Base-by-base conservation (phyloP, 345 rosid genomes). In the Turnera subulata region DNA sequence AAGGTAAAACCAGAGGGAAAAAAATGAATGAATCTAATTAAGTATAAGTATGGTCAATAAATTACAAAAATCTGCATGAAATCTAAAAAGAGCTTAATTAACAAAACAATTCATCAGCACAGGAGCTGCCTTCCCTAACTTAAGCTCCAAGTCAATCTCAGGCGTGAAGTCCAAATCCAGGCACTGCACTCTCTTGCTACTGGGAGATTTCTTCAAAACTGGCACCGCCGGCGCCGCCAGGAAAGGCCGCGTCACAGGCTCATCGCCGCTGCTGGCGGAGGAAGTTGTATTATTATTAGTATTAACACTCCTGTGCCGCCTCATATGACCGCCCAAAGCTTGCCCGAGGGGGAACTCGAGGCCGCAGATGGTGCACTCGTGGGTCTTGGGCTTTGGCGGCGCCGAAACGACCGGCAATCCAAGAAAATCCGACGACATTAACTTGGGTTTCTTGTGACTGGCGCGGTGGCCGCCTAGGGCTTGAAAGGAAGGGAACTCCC, bases 261-360 rank as follows among this genome's bases (percentile, higher is more conserved):
- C 59, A 47, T 68, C 71, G 38, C 0, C 58, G 35, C 38, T 48
- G 35, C 5, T 29, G 35, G 35, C 8, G 35, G 4, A n/a, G n/a
- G n/a, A n/a, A 1, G 2, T 14, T 14, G 11, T 50, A 18, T 17
- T 18, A 26, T 50, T 21, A 10, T 32, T 26, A 5, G 43, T 11
- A 14, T 35, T 21, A 18, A 6, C 52, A 6, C 70, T 63, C 53
- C 87, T 73, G 40, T 92, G 98, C 62, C 89, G 76, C 76, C 98
- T 82, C 98, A 92, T 92, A 62, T 92, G 98, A 24, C 98, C 98
- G 0, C 98, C 98, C 0, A 89, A 78, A 1, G 98, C 98, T 73
- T 92, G 98, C 15, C 98, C 96, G 4, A 92, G 57, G 0, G 82
- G 61, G 20, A 92, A 92, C 67, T 89, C 93, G 1, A 80, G 76